phyloP scores from a whole-genome alignment of 306 rosid species.

The Fragaria vesca region DNA sequence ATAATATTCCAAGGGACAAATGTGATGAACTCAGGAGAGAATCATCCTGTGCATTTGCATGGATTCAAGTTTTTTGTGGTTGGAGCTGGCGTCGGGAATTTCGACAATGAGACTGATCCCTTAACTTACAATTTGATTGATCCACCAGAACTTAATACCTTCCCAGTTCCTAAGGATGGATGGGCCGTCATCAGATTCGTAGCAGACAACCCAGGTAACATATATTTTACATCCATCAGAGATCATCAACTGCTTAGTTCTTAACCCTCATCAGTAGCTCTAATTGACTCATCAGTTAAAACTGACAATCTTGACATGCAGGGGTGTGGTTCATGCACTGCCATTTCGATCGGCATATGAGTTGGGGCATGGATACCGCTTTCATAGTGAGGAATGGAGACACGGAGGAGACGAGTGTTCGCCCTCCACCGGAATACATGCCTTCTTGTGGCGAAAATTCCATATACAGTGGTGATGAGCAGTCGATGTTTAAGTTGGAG shows the following conservation, averaged over 20 bases:
- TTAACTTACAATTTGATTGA: slow-evolving; percentile 28
- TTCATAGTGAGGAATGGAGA: slow-evolving; percentile 38
- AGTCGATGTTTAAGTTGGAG: not conserved
- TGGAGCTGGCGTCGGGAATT: slow-evolving; percentile 36
- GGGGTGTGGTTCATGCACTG: slow-evolving; percentile 45
- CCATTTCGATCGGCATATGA: slow-evolving; percentile 37
- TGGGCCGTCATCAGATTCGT: slow-evolving; percentile 29
- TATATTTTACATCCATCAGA: not conserved
- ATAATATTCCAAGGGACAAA: slow-evolving; percentile 50
- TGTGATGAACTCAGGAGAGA: slow-evolving; percentile 26
- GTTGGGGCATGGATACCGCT: slow-evolving; percentile 43
- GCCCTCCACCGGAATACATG: slow-evolving; percentile 34
- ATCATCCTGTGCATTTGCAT: slow-evolving; percentile 33
- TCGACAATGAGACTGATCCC: slow-evolving; percentile 22
- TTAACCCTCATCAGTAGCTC: not conserved
- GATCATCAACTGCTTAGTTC: not conserved
- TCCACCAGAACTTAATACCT: slow-evolving; percentile 28
- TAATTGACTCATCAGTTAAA: not conserved
- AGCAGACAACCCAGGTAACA: slow-evolving; percentile 27
- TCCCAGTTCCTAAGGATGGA: slow-evolving; percentile 26
- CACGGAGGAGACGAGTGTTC: slow-evolving; percentile 23
- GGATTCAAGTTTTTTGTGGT: slow-evolving; percentile 35
- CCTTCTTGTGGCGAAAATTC: slow-evolving; percentile 30
- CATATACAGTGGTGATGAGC: not conserved
- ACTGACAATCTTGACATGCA: not conserved